Percentiles rank a stretch among this genome's conserved stretches.
Evolutionary conservation across 176 grass and related monocot genomes (phyloP).

Genomic region (Otatea glauca): DNA sequence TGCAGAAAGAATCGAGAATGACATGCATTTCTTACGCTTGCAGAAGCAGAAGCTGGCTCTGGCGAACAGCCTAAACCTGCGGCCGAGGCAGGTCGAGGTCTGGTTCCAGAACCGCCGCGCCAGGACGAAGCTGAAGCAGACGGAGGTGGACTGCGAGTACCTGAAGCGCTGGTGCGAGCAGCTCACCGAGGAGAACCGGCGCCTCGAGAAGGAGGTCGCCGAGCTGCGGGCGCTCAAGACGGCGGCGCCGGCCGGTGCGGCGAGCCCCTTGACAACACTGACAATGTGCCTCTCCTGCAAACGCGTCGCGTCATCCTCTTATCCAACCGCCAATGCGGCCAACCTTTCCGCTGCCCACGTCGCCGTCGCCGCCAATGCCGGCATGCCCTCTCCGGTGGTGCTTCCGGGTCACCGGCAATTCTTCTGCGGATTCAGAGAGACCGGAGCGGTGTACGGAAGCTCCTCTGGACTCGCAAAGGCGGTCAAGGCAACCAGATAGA

Average conservation of each 20-base stretch:
- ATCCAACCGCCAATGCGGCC: not conserved
- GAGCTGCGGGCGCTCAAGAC: slow-evolving; percentile 82
- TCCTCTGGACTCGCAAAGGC: slow-evolving; percentile 19
- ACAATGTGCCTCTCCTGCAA: slow-evolving; percentile 87
- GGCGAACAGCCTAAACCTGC: slow-evolving; percentile 67
- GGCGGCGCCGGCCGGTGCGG: slow-evolving; percentile 31
- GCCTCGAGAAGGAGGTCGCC: slow-evolving; percentile 86
- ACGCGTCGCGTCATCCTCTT: slow-evolving; percentile 54
- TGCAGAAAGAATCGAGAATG: not conserved
- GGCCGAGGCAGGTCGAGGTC: slow-evolving; percentile 90
- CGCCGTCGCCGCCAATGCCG: not conserved
- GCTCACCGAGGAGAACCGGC: slow-evolving; percentile 82
- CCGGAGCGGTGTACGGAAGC: slow-evolving; percentile 16
- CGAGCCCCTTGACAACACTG: slow-evolving; percentile 69
- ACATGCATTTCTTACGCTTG: not conserved
- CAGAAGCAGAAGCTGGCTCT: slow-evolving; percentile 85
- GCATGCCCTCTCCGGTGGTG: not conserved
- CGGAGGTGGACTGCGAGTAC: slow-evolving; percentile 92
- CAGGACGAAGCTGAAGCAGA: slow-evolving; percentile 92
- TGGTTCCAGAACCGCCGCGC: slow-evolving; percentile 97
- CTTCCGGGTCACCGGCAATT: slow-evolving; percentile 41
- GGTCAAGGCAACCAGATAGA: slow-evolving; percentile 56
- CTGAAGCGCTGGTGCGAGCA: slow-evolving; percentile 90
- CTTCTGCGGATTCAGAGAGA: slow-evolving; percentile 55
- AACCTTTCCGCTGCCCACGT: not conserved